A percentile compares a stretch with the other conserved stretches of the same genome.
These are phyloP conservation scores for Tanacetum coccineum DNA, from an alignment of 129 eudicot species.

Conservation along the genomic window DNA sequence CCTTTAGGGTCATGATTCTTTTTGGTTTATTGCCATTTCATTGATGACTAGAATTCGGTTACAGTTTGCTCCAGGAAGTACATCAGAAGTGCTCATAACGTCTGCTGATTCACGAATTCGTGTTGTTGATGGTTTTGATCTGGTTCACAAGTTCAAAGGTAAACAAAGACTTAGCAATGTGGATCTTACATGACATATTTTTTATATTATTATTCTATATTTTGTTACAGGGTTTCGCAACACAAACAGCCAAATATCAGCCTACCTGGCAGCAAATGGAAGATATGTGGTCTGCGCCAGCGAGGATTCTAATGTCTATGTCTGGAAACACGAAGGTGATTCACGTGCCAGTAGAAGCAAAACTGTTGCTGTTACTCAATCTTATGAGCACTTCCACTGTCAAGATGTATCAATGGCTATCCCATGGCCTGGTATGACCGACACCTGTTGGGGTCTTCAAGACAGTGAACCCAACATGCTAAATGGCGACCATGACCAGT, in stretches of 20 bases:
- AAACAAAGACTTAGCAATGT: neutral
- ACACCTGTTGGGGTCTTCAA: conserved; percentile 45
- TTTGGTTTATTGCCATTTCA: neutral
- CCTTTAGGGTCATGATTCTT: conserved; percentile 9
- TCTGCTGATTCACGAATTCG: conserved; percentile 97
- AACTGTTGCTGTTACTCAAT: conserved; percentile 66
- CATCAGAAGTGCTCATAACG: conserved; percentile 85
- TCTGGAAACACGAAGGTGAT: conserved; percentile 92
- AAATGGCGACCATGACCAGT: conserved; percentile 22
- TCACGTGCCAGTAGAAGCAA: conserved; percentile 72
- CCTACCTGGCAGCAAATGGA: conserved; percentile 71
- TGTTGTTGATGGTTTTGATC: conserved; percentile 80
- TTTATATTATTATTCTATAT: neutral
- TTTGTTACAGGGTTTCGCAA: conserved; percentile 71
- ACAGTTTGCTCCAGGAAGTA: conserved; percentile 96
- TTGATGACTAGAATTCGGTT: conserved; percentile 28
- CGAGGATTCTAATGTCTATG: conserved; percentile 86
- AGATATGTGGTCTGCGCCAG: conserved; percentile 84
- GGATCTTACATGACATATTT: conserved; percentile 4
- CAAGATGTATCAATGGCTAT: conserved; percentile 89
- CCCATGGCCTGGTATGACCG: conserved; percentile 89
- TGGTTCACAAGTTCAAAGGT: conserved; percentile 97
- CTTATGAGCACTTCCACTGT: conserved; percentile 88
- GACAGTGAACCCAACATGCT: conserved; percentile 37
- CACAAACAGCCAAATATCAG: conserved; percentile 92